Conservation (phyloP, 805 yeast species). For the Wickerhamomyces silvicola region DNA sequence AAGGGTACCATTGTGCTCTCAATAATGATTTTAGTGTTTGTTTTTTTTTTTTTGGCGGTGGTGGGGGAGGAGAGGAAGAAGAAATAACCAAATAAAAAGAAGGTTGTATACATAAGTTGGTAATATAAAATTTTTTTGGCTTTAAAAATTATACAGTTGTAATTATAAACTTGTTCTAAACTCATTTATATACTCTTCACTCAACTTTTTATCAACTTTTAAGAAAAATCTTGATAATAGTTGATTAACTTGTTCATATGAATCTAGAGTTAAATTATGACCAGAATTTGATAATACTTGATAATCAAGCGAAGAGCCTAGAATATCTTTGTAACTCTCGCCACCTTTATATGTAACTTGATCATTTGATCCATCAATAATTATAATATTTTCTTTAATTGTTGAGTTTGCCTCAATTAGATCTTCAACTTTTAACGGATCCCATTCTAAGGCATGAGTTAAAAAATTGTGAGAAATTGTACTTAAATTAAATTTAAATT, state of each 20-base stretch:
- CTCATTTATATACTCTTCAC: background rate
- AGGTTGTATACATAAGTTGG: no score
- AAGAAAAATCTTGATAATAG: constrained; percentile 2
- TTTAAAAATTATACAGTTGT: no score
- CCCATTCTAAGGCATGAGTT: constrained; percentile 16
- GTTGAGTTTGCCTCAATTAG: constrained; percentile 7
- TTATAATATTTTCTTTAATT: constrained; percentile 5
- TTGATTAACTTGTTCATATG: constrained; percentile 10
- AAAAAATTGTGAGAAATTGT: constrained; percentile 16
- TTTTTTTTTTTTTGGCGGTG: background rate
- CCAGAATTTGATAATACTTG: constrained; percentile 14
- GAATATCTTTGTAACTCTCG: constrained; percentile 12
- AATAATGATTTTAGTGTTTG: background rate
- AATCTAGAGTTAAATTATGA: constrained; percentile 18
- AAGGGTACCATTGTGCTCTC: no score
- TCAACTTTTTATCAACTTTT: background rate
- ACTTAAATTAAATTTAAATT: constrained; percentile 20
- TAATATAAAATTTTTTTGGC: no score
- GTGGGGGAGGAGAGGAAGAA: no score
- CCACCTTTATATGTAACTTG: constrained; percentile 20
- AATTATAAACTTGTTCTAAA: background rate
- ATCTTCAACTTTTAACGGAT: constrained; percentile 11
- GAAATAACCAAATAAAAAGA: no score
- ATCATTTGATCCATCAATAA: constrained; percentile 19
- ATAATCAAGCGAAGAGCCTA: constrained; percentile 14